A percentile compares a stretch with the other conserved stretches of the same genome.
Conservation (phyloP, 1,284 basidiomycete genomes). For the Cutaneotrichosporon spelunceum region DNA sequence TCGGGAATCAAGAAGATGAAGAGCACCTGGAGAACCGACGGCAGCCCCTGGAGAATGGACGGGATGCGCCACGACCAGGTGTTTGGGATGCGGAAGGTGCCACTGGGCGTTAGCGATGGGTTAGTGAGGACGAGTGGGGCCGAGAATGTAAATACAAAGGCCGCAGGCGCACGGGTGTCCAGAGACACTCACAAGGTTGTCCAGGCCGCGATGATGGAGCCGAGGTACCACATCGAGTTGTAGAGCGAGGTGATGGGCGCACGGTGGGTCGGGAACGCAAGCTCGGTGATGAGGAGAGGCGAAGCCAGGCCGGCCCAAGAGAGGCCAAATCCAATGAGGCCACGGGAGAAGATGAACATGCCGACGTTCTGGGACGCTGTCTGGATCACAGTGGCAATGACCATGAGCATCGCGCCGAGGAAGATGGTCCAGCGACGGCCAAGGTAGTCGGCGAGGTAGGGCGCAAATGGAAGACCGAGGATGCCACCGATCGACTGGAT, state of each 20-base stretch:
- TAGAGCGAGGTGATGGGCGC: conserved; percentile 52
- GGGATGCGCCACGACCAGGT: conserved; percentile 50
- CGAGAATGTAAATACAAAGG: no score
- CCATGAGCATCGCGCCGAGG: conserved; percentile 26
- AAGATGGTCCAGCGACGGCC: conserved; percentile 48
- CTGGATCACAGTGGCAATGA: conserved; percentile 34
- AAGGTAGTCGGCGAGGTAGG: conserved; percentile 30
- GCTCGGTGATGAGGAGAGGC: conserved; percentile 70
- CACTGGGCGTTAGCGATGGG: conserved; percentile 10
- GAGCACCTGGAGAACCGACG: conserved; percentile 33
- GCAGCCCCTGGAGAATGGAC: conserved; percentile 52
- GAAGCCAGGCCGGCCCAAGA: conserved; percentile 56
- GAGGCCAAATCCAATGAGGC: conserved; percentile 65
- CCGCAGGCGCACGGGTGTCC: neutral
- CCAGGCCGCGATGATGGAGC: conserved; percentile 22
- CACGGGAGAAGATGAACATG: conserved; percentile 59
- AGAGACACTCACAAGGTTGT: conserved; percentile 19
- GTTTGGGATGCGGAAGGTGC: conserved; percentile 35
- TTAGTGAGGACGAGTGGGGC: neutral
- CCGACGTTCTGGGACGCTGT: conserved; percentile 58
- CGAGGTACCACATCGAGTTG: conserved; percentile 31
- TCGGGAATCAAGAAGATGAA: conserved; percentile 28
- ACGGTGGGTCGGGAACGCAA: conserved; percentile 72
- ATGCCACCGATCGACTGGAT: conserved; percentile 33
- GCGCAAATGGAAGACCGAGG: conserved; percentile 28